These are phyloP conservation scores for Noccaea caerulescens DNA, from an alignment of 345 rosid genomes.

Conservation along the genomic window DNA sequence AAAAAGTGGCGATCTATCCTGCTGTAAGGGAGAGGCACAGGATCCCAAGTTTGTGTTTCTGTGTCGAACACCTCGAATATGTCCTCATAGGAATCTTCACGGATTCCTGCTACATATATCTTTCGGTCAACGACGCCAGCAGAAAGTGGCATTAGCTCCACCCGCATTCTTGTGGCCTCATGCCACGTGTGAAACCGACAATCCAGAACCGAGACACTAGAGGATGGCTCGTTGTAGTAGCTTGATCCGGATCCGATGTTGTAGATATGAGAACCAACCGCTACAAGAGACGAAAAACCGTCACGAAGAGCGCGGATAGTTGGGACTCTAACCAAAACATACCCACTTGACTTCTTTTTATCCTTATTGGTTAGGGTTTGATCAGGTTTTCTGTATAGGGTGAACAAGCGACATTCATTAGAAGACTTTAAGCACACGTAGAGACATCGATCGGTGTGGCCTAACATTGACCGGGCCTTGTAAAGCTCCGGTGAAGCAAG, in stretches of 20 bases:
- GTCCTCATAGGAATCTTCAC: background rate
- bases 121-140: background rate
- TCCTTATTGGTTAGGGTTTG: background rate
- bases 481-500: background rate
- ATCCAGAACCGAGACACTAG: background rate
- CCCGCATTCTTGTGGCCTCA: background rate
- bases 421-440: no score
- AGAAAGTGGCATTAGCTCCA: background rate
- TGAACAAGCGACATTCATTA: background rate
- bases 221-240: background rate
- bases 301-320: background rate
- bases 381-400: background rate
- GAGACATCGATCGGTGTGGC: background rate
- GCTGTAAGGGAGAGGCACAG: background rate
- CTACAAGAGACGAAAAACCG: background rate
- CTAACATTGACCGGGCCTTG: background rate
- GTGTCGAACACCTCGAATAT: background rate
- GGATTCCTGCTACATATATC: background rate
- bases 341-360: background rate
- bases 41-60: background rate
- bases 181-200: background rate
- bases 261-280: background rate
- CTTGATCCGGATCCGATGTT: background rate
- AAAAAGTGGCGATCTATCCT: no score
- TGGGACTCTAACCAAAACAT: background rate